Evolutionary conservation across 345 rosid species (phyloP).

Genomic region (Excoecaria cochinchinensis): DNA sequence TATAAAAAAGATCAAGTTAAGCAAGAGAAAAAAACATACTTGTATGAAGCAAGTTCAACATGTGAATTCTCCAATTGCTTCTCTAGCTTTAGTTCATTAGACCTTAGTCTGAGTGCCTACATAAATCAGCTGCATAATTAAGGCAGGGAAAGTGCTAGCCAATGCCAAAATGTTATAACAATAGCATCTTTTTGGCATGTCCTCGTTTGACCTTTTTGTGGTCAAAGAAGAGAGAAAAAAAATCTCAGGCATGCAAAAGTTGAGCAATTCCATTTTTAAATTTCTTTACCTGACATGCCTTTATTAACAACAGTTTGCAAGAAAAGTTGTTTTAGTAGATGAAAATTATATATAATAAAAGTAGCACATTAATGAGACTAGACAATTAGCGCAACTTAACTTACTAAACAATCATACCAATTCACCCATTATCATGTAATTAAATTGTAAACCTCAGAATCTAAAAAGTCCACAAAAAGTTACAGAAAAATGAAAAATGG

Average conservation of each 20-base stretch:
- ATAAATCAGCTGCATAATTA: conserved; percentile 17
- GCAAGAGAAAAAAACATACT: conserved; percentile 43
- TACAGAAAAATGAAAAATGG: not conserved
- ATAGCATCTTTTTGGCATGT: not conserved
- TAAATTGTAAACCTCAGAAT: not conserved
- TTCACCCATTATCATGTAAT: not conserved
- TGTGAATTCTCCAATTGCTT: conserved; percentile 79
- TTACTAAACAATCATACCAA: not conserved
- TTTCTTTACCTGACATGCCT: not conserved
- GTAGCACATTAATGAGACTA: not conserved
- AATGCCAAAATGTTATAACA: not conserved
- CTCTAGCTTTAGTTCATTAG: conserved; percentile 92
- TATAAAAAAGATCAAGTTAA: conserved; percentile 5
- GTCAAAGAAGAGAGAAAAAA: not conserved
- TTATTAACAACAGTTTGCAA: not conserved
- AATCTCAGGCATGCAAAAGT: not conserved
- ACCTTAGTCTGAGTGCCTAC: conserved; percentile 92
- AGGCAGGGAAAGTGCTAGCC: conserved; percentile 5
- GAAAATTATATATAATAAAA: not conserved
- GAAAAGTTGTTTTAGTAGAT: not conserved
- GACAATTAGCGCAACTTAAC: too few species aligned
- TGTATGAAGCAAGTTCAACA: conserved; percentile 64
- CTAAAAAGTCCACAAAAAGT: not conserved
- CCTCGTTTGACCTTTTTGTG: not conserved
- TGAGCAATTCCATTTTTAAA: not conserved